Conservation (phyloP, 441 rosid genomes). For the Iberis amara region DNA sequence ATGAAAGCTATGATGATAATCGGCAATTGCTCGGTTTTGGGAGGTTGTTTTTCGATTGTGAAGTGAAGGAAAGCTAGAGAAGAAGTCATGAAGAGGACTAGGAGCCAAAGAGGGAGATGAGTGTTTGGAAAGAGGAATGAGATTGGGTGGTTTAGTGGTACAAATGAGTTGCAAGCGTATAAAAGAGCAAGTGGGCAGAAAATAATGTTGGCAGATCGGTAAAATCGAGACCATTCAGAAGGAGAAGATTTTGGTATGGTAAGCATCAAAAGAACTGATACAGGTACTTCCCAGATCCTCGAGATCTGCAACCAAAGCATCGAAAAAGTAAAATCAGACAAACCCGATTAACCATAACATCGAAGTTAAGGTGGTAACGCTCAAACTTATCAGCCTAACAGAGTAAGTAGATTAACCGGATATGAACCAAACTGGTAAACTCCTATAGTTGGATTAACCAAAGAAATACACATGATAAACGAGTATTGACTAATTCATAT, state of each 20-base stretch:
- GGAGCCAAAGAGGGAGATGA: constrained; percentile 74
- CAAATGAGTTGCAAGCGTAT: constrained; percentile 70
- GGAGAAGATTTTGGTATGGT: constrained; percentile 81
- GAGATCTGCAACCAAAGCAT: constrained; percentile 49
- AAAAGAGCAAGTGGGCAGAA: constrained; percentile 74
- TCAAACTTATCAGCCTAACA: background rate
- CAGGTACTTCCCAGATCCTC: constrained; percentile 67
- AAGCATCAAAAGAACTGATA: constrained; percentile 55
- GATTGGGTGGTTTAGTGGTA: constrained; percentile 73
- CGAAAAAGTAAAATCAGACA: constrained; percentile 9
- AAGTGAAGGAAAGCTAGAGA: constrained; percentile 73
- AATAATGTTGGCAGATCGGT: constrained; percentile 65
- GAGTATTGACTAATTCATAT: background rate
- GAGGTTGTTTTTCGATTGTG: constrained; percentile 69
- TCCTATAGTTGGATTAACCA: background rate
- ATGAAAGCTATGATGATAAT: constrained; percentile 60
- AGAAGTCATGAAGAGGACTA: constrained; percentile 60
- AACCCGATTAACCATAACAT: background rate
- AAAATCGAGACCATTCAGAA: constrained; percentile 71
- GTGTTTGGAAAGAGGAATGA: constrained; percentile 63
- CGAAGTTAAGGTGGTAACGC: background rate
- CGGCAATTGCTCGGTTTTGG: constrained; percentile 70
- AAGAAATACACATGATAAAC: constrained; percentile 10
- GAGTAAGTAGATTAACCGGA: no score
- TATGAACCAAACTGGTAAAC: background rate